Evolutionary conservation across 768 basidiomycete genomes (phyloP), one percentile per base, ranked within the genome.

Genomic region (Boletus rubescentipes): DNA sequence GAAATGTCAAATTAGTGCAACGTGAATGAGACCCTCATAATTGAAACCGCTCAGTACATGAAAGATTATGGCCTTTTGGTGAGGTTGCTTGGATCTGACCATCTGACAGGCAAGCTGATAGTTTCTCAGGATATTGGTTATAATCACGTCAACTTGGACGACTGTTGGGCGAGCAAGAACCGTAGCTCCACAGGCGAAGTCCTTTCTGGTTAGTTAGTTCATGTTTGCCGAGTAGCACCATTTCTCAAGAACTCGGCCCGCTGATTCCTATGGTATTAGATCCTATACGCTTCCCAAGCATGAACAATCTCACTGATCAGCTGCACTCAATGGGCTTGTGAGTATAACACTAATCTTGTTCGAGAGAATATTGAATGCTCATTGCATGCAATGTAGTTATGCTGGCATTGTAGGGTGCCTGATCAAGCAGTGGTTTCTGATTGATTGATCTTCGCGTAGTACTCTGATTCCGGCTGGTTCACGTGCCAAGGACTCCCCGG

Each of bases 401-500:
- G 78, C 82, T n/a, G 84, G 84, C 9, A 85, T 86, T 39, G 84
- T 85, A 60, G 60, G 79, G 66, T 26, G 15, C 36, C 15, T 2
- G 20, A 32, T 31, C 31, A 18, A 45, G 15, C 36, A 14, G 38
- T 0, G 26, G 41, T 32, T 14, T 20, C 10, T 26, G 31, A 35
- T 35, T 37, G 16, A 43, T 35, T 38, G 7, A 32, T 46, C 32
- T 46, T 29, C 14, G 8, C 38, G 10, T 29, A 84, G 84, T 86
- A 86, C 54, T 80, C 83, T 54, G 83, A 85, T 65, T 81, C 85
- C 0, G 85, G 85, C 15, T 86, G 84, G 84, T 82, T 78, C 59
- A 86, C 85, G 6, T 86, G 85, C 57, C 72, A 74, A 26, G 61
- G 76, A 14, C 85, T 81, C 61, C 84, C 85, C 2, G 85, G 84